Evolutionary conservation across 495 filamentous ascomycete genomes (phyloP), one percentile per base, ranked within the genome.

Genomic region (Aspergillus biplanus): DNA sequence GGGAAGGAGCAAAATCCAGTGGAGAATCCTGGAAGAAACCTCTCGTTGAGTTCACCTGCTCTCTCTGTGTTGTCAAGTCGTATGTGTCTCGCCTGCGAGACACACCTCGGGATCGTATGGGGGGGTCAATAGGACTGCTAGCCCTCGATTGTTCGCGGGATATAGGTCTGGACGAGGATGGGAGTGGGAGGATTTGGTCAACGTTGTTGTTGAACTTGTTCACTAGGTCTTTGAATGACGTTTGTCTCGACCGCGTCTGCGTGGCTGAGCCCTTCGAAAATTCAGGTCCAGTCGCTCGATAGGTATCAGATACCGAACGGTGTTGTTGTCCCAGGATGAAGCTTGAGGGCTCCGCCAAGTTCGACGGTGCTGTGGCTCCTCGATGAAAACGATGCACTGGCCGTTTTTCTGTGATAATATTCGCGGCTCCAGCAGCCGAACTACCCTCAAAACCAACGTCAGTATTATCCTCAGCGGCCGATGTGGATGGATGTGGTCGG

Each of bases 181-280:
- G 82, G 7, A 82, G 52, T 11, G 85, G 85, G 12, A 84, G 76
- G 42, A 85, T 72, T 58, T 84, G 77, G 67, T 87, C 84, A 33
- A 76, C 69, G 52, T 74, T 82, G 52, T 84, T 82, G 67, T 89
- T 85, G 73, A 89, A 88, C 34, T 79, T 83, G 70, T 85, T 83
- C 49, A 88, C 78, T 21, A 89, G 80, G 48, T 88, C 82, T 73
- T 84, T 85, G 69, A 88, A 86, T 12, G 83, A 82, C 6, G 84
- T 73, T 65, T 85, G 78, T 57, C 79, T 72, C 33, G 75, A 62
- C 47, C 75, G 74, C 35, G 68, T 60, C 18, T 75, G 73, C 33
- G 67, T 61, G n/a, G 69, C 37, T 3, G 39, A 56, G 18, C 64
- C 59, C 50, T 35, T 64, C 37, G 70, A 27, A 32, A 72, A 67